Evolutionary conservation across 2,329 filamentous ascomycete species (phyloP), one percentile per base, ranked within the genome.

Genomic region (Chaetomiaceae sp.): DNA sequence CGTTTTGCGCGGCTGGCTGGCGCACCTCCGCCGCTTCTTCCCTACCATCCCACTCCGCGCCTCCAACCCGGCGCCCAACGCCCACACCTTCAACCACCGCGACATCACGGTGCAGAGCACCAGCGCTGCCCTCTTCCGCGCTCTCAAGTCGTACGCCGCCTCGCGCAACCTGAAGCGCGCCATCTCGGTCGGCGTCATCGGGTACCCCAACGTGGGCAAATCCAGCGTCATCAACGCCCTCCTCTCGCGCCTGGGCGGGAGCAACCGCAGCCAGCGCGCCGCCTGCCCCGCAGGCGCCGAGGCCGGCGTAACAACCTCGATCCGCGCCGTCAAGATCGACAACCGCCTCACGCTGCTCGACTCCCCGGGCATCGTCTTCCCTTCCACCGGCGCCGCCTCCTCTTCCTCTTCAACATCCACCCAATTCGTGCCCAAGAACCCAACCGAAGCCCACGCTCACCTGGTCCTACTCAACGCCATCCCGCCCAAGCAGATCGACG

Each of bases 201-300:
- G 91, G 25, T 96, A 96, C 70, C 91, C 91, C 64, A 96, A 96
- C 69, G 91, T 96, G 55, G 91, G 91, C 68, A 96, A 96, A 76
- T 95, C 90, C 25, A 96, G 91, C 47, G 90, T 96, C 65, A 96
- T 96, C 79, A 96, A 96, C 70, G 89, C 91, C 15, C 83, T 96
- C 52, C 87, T 90, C 19, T 84, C 88, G 34, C 83, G 89, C 34
- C 76, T 96, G 62, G 83, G 86, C 60, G 80, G 84, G 53, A 84
- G 84, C 53, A 83, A 81, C 65, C 82, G 81, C 34, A 74, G 74
- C 40, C 69, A 71, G 61, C 75, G 80, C 62, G 77, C 79, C 33
- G 88, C 89, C 39, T 96, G 91, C 69, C 91, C 91, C 1, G 88
- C 89, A 1, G 91, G 91, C 56, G 91, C 91, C 27, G 91, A 96